phyloP scores from a whole-genome alignment of 345 rosid species.

The Populus ilicifolia region DNA sequence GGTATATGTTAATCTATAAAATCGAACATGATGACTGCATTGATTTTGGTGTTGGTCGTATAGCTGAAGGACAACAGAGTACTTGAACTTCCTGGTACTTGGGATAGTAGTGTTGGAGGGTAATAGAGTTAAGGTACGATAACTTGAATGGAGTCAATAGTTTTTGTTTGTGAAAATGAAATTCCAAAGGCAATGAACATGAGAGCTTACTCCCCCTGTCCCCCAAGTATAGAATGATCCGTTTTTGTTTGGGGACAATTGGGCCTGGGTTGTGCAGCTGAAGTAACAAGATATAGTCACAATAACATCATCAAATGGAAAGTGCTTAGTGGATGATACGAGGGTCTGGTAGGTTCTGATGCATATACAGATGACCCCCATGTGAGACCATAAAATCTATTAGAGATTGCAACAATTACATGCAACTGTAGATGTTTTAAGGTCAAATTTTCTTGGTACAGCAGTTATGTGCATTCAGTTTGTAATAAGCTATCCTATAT shows the following conservation, averaged over 20 bases:
- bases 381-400: background rate
- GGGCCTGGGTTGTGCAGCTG: background rate
- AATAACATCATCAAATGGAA: too few relatives aligned
- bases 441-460: too few relatives aligned
- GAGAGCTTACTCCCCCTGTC: too few relatives aligned
- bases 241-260: background rate
- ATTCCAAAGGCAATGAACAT: too few relatives aligned
- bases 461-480: too few relatives aligned
- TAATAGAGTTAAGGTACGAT: too few relatives aligned
- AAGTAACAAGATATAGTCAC: background rate
- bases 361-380: background rate
- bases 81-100: too few relatives aligned
- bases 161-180: too few relatives aligned
- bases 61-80: too few relatives aligned
- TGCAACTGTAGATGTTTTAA: too few relatives aligned
- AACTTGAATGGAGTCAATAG: too few relatives aligned
- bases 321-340: background rate
- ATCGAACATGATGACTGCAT: constrained; percentile 3
- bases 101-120: too few relatives aligned
- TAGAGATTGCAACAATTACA: background rate
- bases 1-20: constrained; percentile 38
- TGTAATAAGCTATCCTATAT: background rate
- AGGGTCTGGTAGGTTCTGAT: background rate
- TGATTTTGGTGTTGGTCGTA: background rate
- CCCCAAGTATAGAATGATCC: background rate